phyloP scores from a whole-genome alignment of 2,329 filamentous ascomycete species.

The Ceratocystis colombiana region DNA sequence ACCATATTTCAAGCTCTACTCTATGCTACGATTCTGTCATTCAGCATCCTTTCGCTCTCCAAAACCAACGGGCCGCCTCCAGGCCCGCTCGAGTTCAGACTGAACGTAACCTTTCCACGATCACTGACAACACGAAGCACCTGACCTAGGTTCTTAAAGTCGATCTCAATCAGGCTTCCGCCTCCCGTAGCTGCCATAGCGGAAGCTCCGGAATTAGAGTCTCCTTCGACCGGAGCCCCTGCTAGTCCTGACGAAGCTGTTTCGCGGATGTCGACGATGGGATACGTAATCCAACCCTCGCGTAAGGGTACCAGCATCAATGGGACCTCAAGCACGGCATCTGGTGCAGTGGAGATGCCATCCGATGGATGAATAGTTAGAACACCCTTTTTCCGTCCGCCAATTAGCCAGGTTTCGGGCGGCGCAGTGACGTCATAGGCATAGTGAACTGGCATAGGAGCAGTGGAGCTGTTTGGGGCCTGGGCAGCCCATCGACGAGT shows the following conservation, averaged over 20 bases:
- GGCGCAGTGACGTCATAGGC: conserved; percentile 71
- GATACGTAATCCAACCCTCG: conserved; percentile 67
- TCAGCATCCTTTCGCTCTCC: conserved; percentile 43
- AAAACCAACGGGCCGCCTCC: conserved; percentile 57
- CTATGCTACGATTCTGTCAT: background rate
- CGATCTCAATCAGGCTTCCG: conserved; percentile 56
- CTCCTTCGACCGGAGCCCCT: conserved; percentile 37
- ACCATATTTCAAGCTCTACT: too few species aligned
- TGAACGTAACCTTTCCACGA: conserved; percentile 61
- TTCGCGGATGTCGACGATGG: conserved; percentile 66
- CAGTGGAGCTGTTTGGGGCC: conserved; percentile 29
- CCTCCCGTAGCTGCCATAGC: conserved; percentile 29
- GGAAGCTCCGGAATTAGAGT: conserved; percentile 22
- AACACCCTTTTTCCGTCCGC: conserved; percentile 67
- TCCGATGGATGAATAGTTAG: conserved; percentile 48
- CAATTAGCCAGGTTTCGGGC: conserved; percentile 71
- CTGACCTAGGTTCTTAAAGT: conserved; percentile 68
- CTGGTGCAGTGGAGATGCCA: conserved; percentile 20
- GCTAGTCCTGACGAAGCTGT: conserved; percentile 34
- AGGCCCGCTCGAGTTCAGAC: conserved; percentile 55
- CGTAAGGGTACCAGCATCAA: conserved; percentile 71
- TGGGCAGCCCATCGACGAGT: conserved; percentile 52
- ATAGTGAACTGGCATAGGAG: conserved; percentile 42
- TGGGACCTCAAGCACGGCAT: conserved; percentile 38
- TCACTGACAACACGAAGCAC: conserved; percentile 65